Percentiles rank a stretch among this genome's conserved stretches.
Conservation (phyloP, 1,284 basidiomycete species). For the Apiotrichum gracile region DNA sequence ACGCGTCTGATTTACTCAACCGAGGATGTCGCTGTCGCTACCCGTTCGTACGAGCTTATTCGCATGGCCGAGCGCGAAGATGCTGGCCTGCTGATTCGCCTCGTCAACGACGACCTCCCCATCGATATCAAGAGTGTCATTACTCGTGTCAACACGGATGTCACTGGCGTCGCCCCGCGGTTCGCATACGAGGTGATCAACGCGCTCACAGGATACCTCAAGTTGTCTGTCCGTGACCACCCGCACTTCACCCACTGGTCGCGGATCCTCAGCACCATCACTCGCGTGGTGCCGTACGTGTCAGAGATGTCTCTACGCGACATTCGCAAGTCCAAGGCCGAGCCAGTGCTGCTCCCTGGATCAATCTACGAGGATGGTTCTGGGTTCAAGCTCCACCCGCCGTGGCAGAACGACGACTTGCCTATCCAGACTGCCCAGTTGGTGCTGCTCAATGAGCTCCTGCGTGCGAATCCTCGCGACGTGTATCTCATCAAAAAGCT, state of each 20-base stretch:
- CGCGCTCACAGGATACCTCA: conserved; percentile 63
- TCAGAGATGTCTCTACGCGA: conserved; percentile 67
- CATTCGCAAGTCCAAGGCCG: conserved; percentile 66
- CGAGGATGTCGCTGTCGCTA: conserved; percentile 54
- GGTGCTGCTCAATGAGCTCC: conserved; percentile 59
- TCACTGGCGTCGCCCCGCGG: conserved; percentile 56
- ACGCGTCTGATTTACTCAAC: conserved; percentile 52
- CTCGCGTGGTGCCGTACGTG: conserved; percentile 59
- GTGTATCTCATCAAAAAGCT: conserved; percentile 65
- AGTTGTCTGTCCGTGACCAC: conserved; percentile 53
- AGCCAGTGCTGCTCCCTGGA: conserved; percentile 60
- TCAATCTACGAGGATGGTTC: conserved; percentile 51
- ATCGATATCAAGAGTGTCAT: conserved; percentile 53
- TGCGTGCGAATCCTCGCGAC: conserved; percentile 64
- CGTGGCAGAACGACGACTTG: conserved; percentile 52
- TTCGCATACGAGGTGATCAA: conserved; percentile 65
- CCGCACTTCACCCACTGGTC: conserved; percentile 54
- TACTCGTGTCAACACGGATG: conserved; percentile 54
- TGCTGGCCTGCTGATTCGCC: conserved; percentile 55
- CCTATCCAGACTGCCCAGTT: conserved; percentile 68
- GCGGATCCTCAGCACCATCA: conserved; percentile 55
- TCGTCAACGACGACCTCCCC: conserved; percentile 58
- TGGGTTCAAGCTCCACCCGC: conserved; percentile 44
- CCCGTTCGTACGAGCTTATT: conserved; percentile 56
- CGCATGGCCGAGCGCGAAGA: conserved; percentile 71